A percentile compares a stretch with the other conserved stretches of the same genome.
Evolutionary conservation across 352 stramenopile species (phyloP).

Genomic region (Phytophthora hybrid): DNA sequence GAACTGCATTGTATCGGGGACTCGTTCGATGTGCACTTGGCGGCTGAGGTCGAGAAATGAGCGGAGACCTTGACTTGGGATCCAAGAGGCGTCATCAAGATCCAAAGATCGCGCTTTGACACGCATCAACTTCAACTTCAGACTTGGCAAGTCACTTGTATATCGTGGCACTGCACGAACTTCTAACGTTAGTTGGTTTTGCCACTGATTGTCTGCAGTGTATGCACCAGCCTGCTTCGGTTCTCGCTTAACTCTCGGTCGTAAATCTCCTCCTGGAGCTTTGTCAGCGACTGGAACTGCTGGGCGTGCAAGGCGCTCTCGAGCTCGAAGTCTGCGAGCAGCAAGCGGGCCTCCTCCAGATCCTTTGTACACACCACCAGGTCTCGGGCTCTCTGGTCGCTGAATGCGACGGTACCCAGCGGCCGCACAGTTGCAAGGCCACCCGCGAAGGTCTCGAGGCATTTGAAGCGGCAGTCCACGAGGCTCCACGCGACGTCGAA

Average conservation of each 20-base stretch:
- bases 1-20: constrained; percentile 46
- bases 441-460: constrained; percentile 56
- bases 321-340: constrained; percentile 37
- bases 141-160: too few species aligned
- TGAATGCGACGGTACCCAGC: constrained; percentile 4
- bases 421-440: constrained; percentile 53
- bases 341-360: constrained; percentile 28
- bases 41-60: constrained; percentile 20
- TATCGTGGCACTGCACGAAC: background rate
- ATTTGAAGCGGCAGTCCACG: constrained; percentile 44
- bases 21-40: constrained; percentile 7
- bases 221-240: background rate
- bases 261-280: constrained; percentile 31
- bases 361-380: constrained; percentile 28
- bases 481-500: constrained; percentile 52
- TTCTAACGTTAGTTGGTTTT: constrained; percentile 1
- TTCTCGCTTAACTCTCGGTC: constrained; percentile 16
- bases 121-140: constrained; percentile 23
- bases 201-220: constrained; percentile 4
- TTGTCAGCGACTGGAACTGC: constrained; percentile 41
- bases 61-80: constrained; percentile 9
- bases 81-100: constrained; percentile 28
- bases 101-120: constrained; percentile 24
- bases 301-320: constrained; percentile 50
- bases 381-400: constrained; percentile 10